Base-by-base conservation (phyloP, 495 filamentous ascomycete genomes). In the Penicillium taxi region DNA sequence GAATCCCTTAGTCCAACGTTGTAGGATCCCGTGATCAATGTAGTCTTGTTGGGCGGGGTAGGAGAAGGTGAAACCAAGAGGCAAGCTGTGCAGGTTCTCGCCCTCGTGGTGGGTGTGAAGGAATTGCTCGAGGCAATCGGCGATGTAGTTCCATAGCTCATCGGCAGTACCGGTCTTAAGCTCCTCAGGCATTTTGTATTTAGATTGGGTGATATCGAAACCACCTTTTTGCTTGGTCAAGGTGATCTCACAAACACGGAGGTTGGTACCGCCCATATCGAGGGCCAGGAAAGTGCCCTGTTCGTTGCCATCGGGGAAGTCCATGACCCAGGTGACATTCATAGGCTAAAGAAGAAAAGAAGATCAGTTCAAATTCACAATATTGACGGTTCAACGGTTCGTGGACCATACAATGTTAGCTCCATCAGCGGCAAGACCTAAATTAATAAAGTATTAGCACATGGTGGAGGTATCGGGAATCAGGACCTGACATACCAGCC, bases 1-100 rank as follows among this genome's bases (percentile, higher is more conserved):
- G 56, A 98, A 98, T 2, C 91, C 91, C 71, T 98, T 98, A 41
- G 91, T 98, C 91, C 91, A 98, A 42, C 93, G 81, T 60, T 98
- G 91, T 42, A 98, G 72, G 26, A 96, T 71, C 49, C 91, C 91
- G 55, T 96, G 86, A 53, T 98, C 86, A 52, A 98, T 88, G 64
- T 93, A 94, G 24, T 96, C 78, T 61, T 98, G 91, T 9, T 87
- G 91, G 18, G 88, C 93, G 2, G 91, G 91, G 55, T 96, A 98
- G 6, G 91, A 96, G 68, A 98, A 98, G 37, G 91, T 98, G 68
- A 98, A 98, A 58, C 91, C 93, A 27, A 96, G 76, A 4, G 85
- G 85, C 13, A 96, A 64, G 33, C 55, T 61, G 20, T 80, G 41
- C 42, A 80, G 63, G 39, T 72, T 55, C 42, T 75, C 59, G 33